Conservation (phyloP, 305 asterid species). For the Fraxinus nigra region DNA sequence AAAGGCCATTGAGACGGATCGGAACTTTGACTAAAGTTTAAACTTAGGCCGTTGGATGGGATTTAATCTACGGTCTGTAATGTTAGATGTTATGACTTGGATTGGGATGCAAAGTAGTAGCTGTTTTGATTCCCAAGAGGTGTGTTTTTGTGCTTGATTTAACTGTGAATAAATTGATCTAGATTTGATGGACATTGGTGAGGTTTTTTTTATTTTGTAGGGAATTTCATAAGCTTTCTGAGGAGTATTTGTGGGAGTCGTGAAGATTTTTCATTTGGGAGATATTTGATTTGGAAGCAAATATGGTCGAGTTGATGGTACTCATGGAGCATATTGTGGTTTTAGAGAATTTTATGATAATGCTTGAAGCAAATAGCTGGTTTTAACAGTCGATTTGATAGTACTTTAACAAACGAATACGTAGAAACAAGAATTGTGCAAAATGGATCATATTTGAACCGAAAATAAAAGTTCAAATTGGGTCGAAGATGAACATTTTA, state of each 20-base stretch:
- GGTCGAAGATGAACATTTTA: slow-evolving; percentile 38
- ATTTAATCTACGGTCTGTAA: slow-evolving; percentile 35
- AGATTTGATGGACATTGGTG: slow-evolving; percentile 23
- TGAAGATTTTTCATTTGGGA: slow-evolving; percentile 16
- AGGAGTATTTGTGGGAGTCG: slow-evolving; percentile 1
- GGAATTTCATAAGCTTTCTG: slow-evolving; percentile 50
- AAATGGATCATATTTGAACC: slow-evolving; percentile 23
- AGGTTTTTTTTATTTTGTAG: slow-evolving; percentile 23
- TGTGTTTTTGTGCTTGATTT: slow-evolving; percentile 64
- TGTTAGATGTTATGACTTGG: slow-evolving; percentile 16
- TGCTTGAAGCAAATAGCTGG: slow-evolving; percentile 15
- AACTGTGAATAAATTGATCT: slow-evolving; percentile 28
- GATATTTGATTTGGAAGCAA: slow-evolving; percentile 21
- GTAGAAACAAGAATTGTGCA: slow-evolving; percentile 25
- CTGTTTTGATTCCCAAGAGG: slow-evolving; percentile 7
- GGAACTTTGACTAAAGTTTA: slow-evolving; percentile 19
- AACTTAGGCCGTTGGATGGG: slow-evolving; percentile 47
- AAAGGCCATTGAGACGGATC: slow-evolving; percentile 44
- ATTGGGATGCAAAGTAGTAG: slow-evolving; percentile 23
- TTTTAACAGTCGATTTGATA: slow-evolving; percentile 14
- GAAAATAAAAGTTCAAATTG: slow-evolving; percentile 11
- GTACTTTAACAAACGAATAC: slow-evolving; percentile 15
- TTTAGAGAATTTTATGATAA: slow-evolving; percentile 21
- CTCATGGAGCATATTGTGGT: slow-evolving; percentile 27
- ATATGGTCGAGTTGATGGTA: slow-evolving; percentile 31